Percentiles rank a stretch among this genome's conserved stretches.
Conservation (phyloP, 2,329 filamentous ascomycete species). For the Chaetomium olivaceum region DNA sequence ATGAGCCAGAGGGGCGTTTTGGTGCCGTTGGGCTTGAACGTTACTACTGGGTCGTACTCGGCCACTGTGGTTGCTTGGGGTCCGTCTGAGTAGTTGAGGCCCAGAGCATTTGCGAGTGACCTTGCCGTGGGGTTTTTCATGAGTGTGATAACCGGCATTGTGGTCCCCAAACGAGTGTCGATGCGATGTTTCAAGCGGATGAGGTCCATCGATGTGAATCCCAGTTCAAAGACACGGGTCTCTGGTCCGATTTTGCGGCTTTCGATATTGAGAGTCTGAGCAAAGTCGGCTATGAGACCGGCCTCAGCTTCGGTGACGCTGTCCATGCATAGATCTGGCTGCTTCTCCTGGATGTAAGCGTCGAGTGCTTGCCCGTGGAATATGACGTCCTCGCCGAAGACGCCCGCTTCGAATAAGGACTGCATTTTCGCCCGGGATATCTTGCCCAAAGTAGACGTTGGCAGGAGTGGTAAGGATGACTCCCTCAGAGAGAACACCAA, state of each 20-base stretch:
- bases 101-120: constrained; percentile 8
- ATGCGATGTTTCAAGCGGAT: constrained; percentile 7
- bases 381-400: constrained; percentile 23
- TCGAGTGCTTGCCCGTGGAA: background rate
- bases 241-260: background rate
- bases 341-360: background rate
- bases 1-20: constrained; percentile 45
- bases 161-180: background rate
- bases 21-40: constrained; percentile 35
- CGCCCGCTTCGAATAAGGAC: constrained; percentile 38
- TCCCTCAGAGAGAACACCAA: background rate
- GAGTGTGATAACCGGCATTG: constrained; percentile 3
- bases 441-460: constrained; percentile 44
- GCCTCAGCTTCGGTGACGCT: background rate
- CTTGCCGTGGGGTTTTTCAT: constrained; percentile 23
- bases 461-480: constrained; percentile 34
- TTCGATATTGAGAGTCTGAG: background rate
- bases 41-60: constrained; percentile 42
- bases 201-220: constrained; percentile 11
- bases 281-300: constrained; percentile 21
- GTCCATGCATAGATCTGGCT: background rate
- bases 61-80: constrained; percentile 6
- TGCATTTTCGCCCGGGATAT: constrained; percentile 43
- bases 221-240: background rate
- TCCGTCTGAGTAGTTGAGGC: no score